phyloP scores from a whole-genome alignment of 345 rosid genomes.

The Streptanthus diversifolius region DNA sequence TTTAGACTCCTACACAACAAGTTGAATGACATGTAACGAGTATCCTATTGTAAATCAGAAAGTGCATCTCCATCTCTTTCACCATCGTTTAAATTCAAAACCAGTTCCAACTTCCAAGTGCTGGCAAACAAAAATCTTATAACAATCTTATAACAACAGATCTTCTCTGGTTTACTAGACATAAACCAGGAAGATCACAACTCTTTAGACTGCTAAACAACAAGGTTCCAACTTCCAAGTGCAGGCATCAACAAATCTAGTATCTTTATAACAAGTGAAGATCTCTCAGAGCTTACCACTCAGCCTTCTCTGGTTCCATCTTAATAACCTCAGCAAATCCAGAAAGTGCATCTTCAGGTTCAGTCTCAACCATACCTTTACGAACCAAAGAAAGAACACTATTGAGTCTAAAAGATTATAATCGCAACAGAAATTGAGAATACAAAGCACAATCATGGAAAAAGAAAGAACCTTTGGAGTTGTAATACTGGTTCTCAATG shows the following conservation, averaged over 20 bases:
- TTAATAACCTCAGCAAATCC: slow-evolving; percentile 89
- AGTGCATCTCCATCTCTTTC: background rate
- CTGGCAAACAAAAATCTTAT: background rate
- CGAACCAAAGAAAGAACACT: background rate
- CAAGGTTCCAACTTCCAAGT: background rate
- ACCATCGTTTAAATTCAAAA: background rate
- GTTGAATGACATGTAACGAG: background rate
- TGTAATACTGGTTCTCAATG: slow-evolving; percentile 96
- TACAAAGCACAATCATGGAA: background rate
- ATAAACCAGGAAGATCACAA: slow-evolving; percentile 1
- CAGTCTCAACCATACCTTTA: slow-evolving; percentile 86
- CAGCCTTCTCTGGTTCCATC: slow-evolving; percentile 99
- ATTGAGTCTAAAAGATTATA: background rate
- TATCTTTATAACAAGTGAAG: background rate
- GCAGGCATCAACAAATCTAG: background rate
- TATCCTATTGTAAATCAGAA: background rate
- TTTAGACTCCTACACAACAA: background rate
- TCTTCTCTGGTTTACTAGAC: background rate
- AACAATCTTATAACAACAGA: background rate
- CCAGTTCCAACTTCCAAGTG: background rate
- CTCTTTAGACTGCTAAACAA: background rate
- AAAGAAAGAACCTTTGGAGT: slow-evolving; percentile 65
- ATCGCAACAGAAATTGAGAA: background rate
- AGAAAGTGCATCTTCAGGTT: slow-evolving; percentile 86
- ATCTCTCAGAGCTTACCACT: slow-evolving; percentile 54